These are phyloP conservation scores for Wallacemonas sp. DNA, from an alignment of 208 protist species.

Conservation along the genomic window DNA sequence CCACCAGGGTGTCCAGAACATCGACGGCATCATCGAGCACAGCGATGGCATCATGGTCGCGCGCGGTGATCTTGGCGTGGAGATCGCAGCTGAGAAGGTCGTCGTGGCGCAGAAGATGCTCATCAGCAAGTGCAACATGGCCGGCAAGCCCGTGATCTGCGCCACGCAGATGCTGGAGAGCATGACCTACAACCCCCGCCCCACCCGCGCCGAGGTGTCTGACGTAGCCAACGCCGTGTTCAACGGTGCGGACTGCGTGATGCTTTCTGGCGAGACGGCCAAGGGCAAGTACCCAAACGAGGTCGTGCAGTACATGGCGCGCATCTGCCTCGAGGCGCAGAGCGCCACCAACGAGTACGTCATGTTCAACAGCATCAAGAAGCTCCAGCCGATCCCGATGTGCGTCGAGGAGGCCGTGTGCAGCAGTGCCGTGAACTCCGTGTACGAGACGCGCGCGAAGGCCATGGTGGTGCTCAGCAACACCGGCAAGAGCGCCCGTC, in stretches of 20 bases:
- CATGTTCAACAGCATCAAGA: slow-evolving; percentile 87
- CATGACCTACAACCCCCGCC: slow-evolving; percentile 96
- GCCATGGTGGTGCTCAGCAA: slow-evolving; percentile 94
- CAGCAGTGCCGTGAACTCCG: slow-evolving; percentile 93
- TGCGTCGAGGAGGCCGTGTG: slow-evolving; percentile 92
- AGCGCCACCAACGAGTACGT: slow-evolving; percentile 75
- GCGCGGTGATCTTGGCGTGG: slow-evolving; percentile 98
- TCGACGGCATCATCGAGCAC: slow-evolving; percentile 97
- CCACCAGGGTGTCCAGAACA: slow-evolving; percentile 97
- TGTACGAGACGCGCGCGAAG: slow-evolving; percentile 90
- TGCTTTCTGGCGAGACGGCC: slow-evolving; percentile 99
- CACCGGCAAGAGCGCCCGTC: slow-evolving; percentile 90
- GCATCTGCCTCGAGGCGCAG: slow-evolving; percentile 91
- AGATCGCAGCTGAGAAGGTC: slow-evolving; percentile 98
- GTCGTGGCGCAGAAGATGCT: slow-evolving; percentile 99
- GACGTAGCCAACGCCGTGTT: slow-evolving; percentile 98
- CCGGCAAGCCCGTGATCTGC: slow-evolving; percentile 98
- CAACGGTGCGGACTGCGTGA: slow-evolving; percentile 99
- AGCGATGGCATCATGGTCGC: slow-evolving; percentile 99
- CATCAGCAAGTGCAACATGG: slow-evolving; percentile 97
- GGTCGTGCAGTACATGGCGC: slow-evolving; percentile 95
- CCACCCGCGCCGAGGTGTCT: slow-evolving; percentile 98
- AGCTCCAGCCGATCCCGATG: slow-evolving; percentile 81
- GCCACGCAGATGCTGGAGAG: slow-evolving; percentile 99
- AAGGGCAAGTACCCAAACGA: slow-evolving; percentile 97